Evolutionary conservation across 2,329 filamentous ascomycete genomes (phyloP).

Genomic region (Curvularia sp.): DNA sequence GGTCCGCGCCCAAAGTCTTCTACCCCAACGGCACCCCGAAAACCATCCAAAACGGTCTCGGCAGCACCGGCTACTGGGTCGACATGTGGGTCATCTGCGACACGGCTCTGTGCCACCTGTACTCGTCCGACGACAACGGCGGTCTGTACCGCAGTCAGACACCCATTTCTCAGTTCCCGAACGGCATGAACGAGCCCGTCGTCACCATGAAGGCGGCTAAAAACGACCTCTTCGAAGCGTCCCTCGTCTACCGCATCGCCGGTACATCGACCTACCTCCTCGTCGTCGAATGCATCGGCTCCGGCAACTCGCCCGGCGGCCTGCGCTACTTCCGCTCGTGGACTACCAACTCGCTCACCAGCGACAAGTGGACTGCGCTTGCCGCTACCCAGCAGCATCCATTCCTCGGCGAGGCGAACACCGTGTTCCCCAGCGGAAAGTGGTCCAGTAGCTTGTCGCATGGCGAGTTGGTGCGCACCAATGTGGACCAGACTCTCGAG

Average conservation of each 20-base stretch:
- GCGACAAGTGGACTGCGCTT: slow-evolving; percentile 44
- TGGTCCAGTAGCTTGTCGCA: slow-evolving; percentile 52
- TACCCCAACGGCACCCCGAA: slow-evolving; percentile 43
- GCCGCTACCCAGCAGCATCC: slow-evolving; percentile 49
- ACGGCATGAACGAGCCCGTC: slow-evolving; percentile 48
- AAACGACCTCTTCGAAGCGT: slow-evolving; percentile 48
- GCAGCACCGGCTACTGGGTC: slow-evolving; percentile 49
- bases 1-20: slow-evolving; percentile 50
- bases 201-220: slow-evolving; percentile 44
- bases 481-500: slow-evolving; percentile 50
- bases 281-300: slow-evolving; percentile 51
- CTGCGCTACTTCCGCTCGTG: slow-evolving; percentile 52
- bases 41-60: slow-evolving; percentile 44
- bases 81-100: slow-evolving; percentile 57
- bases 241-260: slow-evolving; percentile 48
- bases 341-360: slow-evolving; percentile 45
- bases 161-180: slow-evolving; percentile 43
- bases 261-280: slow-evolving; percentile 46
- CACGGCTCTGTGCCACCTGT: slow-evolving; percentile 47
- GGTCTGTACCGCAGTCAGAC: slow-evolving; percentile 52
- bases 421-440: slow-evolving; percentile 41
- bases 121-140: slow-evolving; percentile 54
- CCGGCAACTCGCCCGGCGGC: slow-evolving; percentile 26
- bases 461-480: slow-evolving; percentile 44
- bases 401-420: slow-evolving; percentile 50